Evolutionary conservation across 1,284 basidiomycete species (phyloP).

Genomic region (Boletellus dicymbophilus): DNA sequence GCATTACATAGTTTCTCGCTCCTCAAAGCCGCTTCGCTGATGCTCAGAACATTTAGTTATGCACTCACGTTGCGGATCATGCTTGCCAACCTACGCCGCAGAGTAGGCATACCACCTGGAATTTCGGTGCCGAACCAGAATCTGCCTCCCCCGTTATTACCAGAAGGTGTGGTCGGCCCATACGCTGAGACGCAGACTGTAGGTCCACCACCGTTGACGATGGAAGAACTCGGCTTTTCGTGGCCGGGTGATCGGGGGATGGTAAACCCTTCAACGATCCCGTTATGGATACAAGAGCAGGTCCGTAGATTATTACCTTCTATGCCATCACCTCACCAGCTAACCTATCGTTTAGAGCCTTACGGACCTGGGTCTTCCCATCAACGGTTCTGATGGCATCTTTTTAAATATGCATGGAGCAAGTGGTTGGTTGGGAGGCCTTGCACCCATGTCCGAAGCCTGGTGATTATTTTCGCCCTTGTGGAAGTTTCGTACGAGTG

Average conservation of each 20-base stretch:
- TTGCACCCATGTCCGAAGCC: slow-evolving; percentile 76
- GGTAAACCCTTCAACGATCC: slow-evolving; percentile 78
- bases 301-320: slow-evolving; percentile 38
- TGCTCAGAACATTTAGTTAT: slow-evolving; percentile 51
- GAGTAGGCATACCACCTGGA: slow-evolving; percentile 70
- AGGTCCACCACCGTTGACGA: slow-evolving; percentile 65
- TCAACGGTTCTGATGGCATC: slow-evolving; percentile 86
- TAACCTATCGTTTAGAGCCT: slow-evolving; percentile 56
- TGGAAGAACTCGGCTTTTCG: slow-evolving; percentile 80
- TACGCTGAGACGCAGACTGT: slow-evolving; percentile 52
- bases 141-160: slow-evolving; percentile 49
- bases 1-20: slow-evolving; percentile 10
- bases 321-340: slow-evolving; percentile 1
- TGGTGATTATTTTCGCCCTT: slow-evolving; percentile 51
- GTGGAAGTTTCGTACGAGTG: slow-evolving; percentile 21
- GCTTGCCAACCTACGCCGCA: slow-evolving; percentile 86
- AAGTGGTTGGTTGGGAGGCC: slow-evolving; percentile 76
- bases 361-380: slow-evolving; percentile 85
- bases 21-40: slow-evolving; percentile 9
- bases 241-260: slow-evolving; percentile 76
- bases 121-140: slow-evolving; percentile 49
- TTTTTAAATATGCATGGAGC: slow-evolving; percentile 74
- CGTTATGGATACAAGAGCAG: slow-evolving; percentile 82
- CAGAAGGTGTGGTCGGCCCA: slow-evolving; percentile 54
- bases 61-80: slow-evolving; percentile 88